These are phyloP conservation scores for Amphirosellinia nigrospora DNA, from an alignment of 495 filamentous ascomycete species.

Conservation along the genomic window DNA sequence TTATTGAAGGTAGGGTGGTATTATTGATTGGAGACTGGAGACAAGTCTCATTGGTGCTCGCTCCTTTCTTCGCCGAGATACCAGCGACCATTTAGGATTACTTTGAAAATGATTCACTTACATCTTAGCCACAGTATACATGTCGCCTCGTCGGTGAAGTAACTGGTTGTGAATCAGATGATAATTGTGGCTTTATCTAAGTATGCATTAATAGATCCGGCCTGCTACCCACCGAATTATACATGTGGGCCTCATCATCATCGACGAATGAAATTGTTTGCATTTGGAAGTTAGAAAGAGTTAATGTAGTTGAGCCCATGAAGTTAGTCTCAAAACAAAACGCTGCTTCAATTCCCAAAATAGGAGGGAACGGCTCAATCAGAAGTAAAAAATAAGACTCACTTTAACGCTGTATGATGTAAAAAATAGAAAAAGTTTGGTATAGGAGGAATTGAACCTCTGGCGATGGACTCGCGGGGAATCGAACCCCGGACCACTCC, in stretches of 20 bases:
- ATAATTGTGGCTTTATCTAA: not conserved
- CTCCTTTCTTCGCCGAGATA: not conserved
- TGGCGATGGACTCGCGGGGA: slow-evolving; percentile 49
- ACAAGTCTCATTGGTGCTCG: not conserved
- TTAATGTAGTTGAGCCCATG: not conserved
- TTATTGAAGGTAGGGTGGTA: slow-evolving; percentile 15
- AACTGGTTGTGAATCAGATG: not conserved
- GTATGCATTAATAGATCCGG: not conserved
- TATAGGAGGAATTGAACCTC: slow-evolving; percentile 29
- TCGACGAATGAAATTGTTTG: not conserved
- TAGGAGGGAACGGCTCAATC: not conserved
- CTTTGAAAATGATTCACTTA: not conserved
- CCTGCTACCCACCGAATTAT: not conserved
- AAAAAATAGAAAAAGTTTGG: not conserved
- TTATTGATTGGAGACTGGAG: slow-evolving; percentile 7
- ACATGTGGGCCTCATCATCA: not conserved
- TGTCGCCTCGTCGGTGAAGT: not conserved
- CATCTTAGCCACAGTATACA: not conserved
- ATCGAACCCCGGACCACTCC: slow-evolving; percentile 61
- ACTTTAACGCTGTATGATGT: not conserved
- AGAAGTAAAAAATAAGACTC: not conserved
- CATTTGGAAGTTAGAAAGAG: not conserved
- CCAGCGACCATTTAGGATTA: not conserved
- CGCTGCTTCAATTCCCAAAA: not conserved
- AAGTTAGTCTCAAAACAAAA: not conserved